Conservation (phyloP, 2,329 filamentous ascomycete species). For the Teratosphaeria destructans region DNA sequence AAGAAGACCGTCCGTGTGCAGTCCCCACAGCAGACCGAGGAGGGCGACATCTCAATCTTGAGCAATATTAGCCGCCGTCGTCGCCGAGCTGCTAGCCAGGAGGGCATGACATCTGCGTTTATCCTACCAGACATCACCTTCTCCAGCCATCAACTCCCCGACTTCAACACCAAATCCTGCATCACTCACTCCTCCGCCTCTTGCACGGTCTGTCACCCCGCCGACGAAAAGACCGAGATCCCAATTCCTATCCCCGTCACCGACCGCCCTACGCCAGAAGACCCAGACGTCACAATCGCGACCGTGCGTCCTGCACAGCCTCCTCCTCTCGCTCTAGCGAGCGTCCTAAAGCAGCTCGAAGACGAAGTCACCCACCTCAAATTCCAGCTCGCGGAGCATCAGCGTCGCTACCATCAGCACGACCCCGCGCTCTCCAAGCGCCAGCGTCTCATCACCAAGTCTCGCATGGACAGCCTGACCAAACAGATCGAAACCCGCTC, state of each 20-base stretch:
- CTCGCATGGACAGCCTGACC: constrained; percentile 51
- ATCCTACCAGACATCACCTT: constrained; percentile 55
- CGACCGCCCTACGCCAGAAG: constrained; percentile 22
- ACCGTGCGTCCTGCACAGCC: constrained; percentile 53
- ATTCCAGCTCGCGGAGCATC: constrained; percentile 52
- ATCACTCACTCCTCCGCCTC: not conserved
- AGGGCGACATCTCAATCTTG: constrained; percentile 35
- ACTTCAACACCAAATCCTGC: constrained; percentile 3
- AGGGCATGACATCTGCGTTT: constrained; percentile 47
- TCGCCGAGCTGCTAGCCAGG: constrained; percentile 36
- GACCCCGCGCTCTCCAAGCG: constrained; percentile 58
- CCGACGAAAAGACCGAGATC: not conserved
- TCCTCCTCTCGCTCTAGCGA: constrained; percentile 62
- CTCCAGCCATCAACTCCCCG: constrained; percentile 11
- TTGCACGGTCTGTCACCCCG: not conserved
- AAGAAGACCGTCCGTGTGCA: constrained; percentile 27
- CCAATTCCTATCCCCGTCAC: constrained; percentile 18
- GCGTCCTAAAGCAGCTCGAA: constrained; percentile 71
- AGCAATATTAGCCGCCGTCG: constrained; percentile 42
- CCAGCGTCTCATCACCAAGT: constrained; percentile 51
- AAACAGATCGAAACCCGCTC: constrained; percentile 60
- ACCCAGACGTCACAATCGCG: constrained; percentile 43
- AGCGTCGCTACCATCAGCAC: constrained; percentile 53
- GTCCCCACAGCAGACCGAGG: constrained; percentile 26
- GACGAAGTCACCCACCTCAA: constrained; percentile 73